A percentile compares a stretch with the other conserved stretches of the same genome.
Evolutionary conservation across 257 asterid species (phyloP).

Genomic region (Dorcoceras hygrometricum): DNA sequence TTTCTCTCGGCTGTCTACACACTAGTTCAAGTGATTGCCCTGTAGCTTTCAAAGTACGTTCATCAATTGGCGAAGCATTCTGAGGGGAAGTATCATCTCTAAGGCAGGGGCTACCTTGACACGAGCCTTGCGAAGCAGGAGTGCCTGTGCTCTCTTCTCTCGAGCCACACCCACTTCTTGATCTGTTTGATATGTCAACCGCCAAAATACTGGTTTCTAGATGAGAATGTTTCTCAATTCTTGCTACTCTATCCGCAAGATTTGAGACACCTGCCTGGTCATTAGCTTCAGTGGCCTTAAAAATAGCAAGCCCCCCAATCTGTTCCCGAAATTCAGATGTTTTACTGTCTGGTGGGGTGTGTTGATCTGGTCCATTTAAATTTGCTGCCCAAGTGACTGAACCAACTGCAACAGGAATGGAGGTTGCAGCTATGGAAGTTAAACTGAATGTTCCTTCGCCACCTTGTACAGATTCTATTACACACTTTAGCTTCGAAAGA

Average conservation of each 20-base stretch:
- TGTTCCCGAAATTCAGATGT: slow-evolving; percentile 52
- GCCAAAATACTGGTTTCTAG: slow-evolving; percentile 20
- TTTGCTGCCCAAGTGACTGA: slow-evolving; percentile 65
- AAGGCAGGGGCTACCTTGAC: slow-evolving; percentile 57
- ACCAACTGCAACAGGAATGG: slow-evolving; percentile 66
- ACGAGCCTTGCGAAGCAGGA: slow-evolving; percentile 79
- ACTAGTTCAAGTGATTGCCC: slow-evolving; percentile 30
- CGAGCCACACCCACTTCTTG: slow-evolving; percentile 65
- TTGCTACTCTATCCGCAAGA: slow-evolving; percentile 28
- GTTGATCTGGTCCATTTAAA: slow-evolving; percentile 44
- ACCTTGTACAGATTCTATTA: slow-evolving; percentile 87
- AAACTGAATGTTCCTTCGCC: slow-evolving; percentile 72
- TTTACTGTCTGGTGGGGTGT: slow-evolving; percentile 35
- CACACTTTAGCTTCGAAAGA: slow-evolving; percentile 72
- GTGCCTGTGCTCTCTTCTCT: slow-evolving; percentile 79
- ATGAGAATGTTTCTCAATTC: slow-evolving; percentile 29
- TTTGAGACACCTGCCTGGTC: slow-evolving; percentile 38
- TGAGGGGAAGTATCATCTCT: slow-evolving; percentile 47
- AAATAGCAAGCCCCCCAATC: slow-evolving; percentile 33
- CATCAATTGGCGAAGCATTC: slow-evolving; percentile 45
- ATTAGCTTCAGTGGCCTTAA: slow-evolving; percentile 31
- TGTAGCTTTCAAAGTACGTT: slow-evolving; percentile 26
- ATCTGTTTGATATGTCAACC: slow-evolving; percentile 42
- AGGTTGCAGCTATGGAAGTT: slow-evolving; percentile 55
- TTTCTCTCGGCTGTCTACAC: slow-evolving; percentile 39